phyloP scores from a whole-genome alignment of 768 basidiomycete species.

The Lactarius hatsudake region DNA sequence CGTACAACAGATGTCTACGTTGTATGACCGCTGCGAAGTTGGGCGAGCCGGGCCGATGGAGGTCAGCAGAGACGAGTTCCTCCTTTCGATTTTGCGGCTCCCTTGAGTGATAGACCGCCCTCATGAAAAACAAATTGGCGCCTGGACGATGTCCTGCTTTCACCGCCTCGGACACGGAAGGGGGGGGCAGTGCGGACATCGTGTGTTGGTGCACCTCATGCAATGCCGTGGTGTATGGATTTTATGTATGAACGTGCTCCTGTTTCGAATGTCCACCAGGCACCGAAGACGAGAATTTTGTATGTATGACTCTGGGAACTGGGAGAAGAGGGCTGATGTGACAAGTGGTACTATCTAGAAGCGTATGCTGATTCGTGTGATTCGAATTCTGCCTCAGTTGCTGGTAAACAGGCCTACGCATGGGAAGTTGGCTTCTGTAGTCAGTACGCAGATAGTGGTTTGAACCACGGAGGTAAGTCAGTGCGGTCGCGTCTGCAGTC shows the following conservation, averaged over 20 bases:
- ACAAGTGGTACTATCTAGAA: background rate
- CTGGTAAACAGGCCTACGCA: background rate
- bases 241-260: background rate
- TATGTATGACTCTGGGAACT: background rate
- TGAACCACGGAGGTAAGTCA: too few species aligned
- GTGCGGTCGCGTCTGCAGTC: too few species aligned
- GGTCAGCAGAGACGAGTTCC: conserved; percentile 9
- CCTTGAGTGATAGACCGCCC: background rate
- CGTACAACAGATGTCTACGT: conserved; percentile 4
- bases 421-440: too few species aligned
- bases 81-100: conserved; percentile 1
- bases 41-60: background rate
- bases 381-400: background rate
- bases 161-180: background rate
- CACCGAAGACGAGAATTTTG: background rate
- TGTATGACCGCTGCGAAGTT: conserved; percentile 5
- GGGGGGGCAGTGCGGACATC: background rate
- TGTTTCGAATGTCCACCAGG: background rate
- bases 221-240: background rate
- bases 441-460: too few species aligned
- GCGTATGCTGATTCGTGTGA: too few species aligned
- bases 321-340: background rate
- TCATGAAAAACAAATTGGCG: too few species aligned
- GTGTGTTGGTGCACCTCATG: background rate
- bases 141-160: background rate